Percentiles rank a stretch among this genome's conserved stretches.
These are phyloP conservation scores for Fusarium aywerte DNA, from an alignment of 2,329 filamentous ascomycete species.

Conservation along the genomic window DNA sequence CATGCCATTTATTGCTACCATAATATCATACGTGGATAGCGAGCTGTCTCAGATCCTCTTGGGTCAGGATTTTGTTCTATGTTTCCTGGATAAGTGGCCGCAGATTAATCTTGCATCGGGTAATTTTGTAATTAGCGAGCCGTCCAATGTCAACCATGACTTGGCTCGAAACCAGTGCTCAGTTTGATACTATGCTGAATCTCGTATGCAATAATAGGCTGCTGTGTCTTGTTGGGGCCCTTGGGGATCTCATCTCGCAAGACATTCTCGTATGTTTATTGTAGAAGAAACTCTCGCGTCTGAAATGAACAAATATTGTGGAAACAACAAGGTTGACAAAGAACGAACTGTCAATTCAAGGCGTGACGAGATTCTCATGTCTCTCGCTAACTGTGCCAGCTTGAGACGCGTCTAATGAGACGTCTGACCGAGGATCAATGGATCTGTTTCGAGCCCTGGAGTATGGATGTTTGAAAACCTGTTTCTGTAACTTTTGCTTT, in stretches of 20 bases:
- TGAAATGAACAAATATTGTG: conserved; percentile 8
- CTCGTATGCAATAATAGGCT: conserved; percentile 1
- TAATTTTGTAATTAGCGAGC: conserved; percentile 30
- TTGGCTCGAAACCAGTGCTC: not conserved
- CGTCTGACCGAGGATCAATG: conserved; percentile 14
- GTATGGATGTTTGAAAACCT: conserved; percentile 19
- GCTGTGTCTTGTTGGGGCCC: not conserved
- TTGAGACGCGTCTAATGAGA: conserved; percentile 29
- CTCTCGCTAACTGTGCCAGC: conserved; percentile 27
- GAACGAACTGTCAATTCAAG: not conserved
- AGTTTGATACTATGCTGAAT: not conserved
- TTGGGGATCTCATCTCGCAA: not conserved
- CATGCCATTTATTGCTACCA: conserved; percentile 5
- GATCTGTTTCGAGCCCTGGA: conserved; percentile 28
- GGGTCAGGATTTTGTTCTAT: conserved; percentile 11
- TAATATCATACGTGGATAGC: not conserved
- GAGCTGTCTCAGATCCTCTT: conserved; percentile 33
- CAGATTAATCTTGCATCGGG: conserved; percentile 34
- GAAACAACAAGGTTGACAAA: not conserved
- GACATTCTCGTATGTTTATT: not conserved
- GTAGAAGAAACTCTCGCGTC: not conserved
- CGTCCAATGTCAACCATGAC: not conserved
- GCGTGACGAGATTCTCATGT: conserved; percentile 21
- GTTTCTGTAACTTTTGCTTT: conserved; percentile 6
- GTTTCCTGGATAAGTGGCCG: conserved; percentile 7